Percentiles rank a stretch among this genome's conserved stretches.
These are phyloP conservation scores for Glebionis coronaria DNA, from an alignment of 129 eudicot species.

Conservation along the genomic window DNA sequence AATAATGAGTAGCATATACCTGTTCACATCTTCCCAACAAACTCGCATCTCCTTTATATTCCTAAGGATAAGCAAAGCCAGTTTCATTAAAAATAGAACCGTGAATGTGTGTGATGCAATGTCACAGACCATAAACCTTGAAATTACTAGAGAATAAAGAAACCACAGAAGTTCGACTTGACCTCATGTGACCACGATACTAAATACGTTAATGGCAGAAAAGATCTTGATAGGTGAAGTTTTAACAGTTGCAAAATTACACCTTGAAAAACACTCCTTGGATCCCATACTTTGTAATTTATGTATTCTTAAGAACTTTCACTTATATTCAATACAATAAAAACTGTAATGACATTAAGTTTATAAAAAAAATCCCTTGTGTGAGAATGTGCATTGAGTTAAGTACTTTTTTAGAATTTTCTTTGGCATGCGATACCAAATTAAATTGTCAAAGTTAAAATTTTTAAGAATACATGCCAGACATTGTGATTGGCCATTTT, in stretches of 20 bases:
- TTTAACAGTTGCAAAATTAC: too few relatives aligned
- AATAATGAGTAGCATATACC: constrained; percentile 35
- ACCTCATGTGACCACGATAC: constrained; percentile 4
- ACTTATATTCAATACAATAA: too few relatives aligned
- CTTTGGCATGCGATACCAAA: too few relatives aligned
- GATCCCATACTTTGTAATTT: too few relatives aligned
- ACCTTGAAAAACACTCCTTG: too few relatives aligned
- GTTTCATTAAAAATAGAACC: constrained; percentile 12
- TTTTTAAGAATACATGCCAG: background rate
- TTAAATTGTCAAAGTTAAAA: too few relatives aligned
- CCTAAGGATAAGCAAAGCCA: constrained; percentile 43
- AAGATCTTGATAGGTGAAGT: too few relatives aligned
- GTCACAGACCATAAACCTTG: background rate
- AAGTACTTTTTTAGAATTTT: too few relatives aligned
- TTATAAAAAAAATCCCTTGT: background rate
- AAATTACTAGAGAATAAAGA: background rate
- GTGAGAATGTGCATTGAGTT: too few relatives aligned
- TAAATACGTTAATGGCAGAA: constrained; percentile 3
- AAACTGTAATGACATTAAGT: too few relatives aligned
- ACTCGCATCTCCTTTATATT: constrained; percentile 69
- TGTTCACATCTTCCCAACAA: constrained; percentile 82
- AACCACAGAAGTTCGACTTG: background rate
- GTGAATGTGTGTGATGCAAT: background rate
- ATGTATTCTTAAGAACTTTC: too few relatives aligned
- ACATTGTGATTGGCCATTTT: too few relatives aligned